phyloP scores from a whole-genome alignment of 1,284 basidiomycete genomes.

The Fistulina hepatica region DNA sequence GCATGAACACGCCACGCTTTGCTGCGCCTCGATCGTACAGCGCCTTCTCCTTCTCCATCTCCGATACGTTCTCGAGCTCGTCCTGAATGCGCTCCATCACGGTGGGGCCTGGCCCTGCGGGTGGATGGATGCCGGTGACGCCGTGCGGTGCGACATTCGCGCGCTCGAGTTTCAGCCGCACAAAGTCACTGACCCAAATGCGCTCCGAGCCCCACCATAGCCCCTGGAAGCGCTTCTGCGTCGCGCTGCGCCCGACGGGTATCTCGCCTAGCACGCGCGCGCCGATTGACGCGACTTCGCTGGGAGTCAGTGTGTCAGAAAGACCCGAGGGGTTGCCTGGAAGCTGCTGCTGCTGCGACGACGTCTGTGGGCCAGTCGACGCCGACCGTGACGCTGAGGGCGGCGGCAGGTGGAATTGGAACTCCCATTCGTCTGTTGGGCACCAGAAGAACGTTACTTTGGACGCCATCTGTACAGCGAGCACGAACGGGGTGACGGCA shows the following conservation, averaged over 20 bases:
- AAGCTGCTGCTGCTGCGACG: neutral
- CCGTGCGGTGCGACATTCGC: slow-evolving; percentile 54
- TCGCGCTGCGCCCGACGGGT: slow-evolving; percentile 14
- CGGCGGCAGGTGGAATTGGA: neutral
- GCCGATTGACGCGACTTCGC: neutral
- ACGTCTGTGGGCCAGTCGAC: neutral
- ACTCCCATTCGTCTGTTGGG: slow-evolving; percentile 1
- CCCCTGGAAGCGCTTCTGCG: slow-evolving; percentile 60
- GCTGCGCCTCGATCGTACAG: slow-evolving; percentile 37
- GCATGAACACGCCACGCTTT: slow-evolving; percentile 56
- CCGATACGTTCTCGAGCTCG: slow-evolving; percentile 31
- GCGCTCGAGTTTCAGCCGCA: slow-evolving; percentile 64
- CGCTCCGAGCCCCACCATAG: slow-evolving; percentile 83
- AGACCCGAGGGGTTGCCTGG: neutral
- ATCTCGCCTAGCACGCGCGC: neutral
- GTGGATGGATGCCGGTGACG: slow-evolving; percentile 41
- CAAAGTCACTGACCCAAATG: slow-evolving; percentile 77
- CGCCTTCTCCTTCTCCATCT: slow-evolving; percentile 15
- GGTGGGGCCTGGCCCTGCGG: slow-evolving; percentile 15
- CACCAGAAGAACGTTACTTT: neutral
- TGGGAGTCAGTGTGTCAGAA: neutral
- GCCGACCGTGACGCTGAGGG: neutral
- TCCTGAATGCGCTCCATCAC: slow-evolving; percentile 26
- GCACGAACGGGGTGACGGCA: neutral
- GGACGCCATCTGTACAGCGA: neutral